Percentiles rank a stretch among this genome's conserved stretches.
Evolutionary conservation across 495 filamentous ascomycete genomes (phyloP).

Genomic region (Penicillium nucicola): DNA sequence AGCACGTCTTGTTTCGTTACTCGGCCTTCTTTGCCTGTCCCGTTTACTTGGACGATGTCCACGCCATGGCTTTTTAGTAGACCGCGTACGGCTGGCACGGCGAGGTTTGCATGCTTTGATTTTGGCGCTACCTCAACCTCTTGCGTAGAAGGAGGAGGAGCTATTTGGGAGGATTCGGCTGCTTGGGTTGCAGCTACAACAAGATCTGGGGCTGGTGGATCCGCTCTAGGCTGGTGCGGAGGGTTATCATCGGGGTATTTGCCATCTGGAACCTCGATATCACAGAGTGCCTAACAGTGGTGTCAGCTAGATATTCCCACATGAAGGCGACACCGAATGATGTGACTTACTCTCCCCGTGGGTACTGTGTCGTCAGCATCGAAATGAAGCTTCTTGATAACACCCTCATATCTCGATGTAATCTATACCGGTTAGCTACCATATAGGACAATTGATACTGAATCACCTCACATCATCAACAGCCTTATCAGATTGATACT

Average conservation of each 20-base stretch:
- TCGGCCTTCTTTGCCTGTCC: conserved; percentile 88
- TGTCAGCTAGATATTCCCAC: conserved; percentile 4
- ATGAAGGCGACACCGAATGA: neutral
- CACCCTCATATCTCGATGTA: conserved; percentile 88
- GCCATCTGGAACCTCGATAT: conserved; percentile 57
- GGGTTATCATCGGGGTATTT: conserved; percentile 55
- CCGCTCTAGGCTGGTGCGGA: conserved; percentile 28
- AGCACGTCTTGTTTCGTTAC: conserved; percentile 95
- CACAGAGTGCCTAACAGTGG: conserved; percentile 42
- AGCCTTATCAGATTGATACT: conserved; percentile 97
- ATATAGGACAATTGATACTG: neutral
- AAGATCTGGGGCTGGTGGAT: conserved; percentile 17
- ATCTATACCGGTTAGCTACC: conserved; percentile 52
- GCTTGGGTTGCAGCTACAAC: conserved; percentile 15
- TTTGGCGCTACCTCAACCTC: conserved; percentile 13
- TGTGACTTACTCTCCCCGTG: conserved; percentile 64
- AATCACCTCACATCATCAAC: conserved; percentile 71
- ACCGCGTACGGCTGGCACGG: conserved; percentile 91
- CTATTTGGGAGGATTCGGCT: conserved; percentile 14
- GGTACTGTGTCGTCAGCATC: conserved; percentile 94
- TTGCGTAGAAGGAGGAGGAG: conserved; percentile 1
- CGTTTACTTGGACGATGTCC: conserved; percentile 70
- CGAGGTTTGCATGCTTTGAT: conserved; percentile 64
- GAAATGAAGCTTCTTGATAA: conserved; percentile 95
- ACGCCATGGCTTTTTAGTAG: conserved; percentile 74